phyloP scores from a whole-genome alignment of 148 eudicot genomes.

The Nepenthes gracilis region DNA sequence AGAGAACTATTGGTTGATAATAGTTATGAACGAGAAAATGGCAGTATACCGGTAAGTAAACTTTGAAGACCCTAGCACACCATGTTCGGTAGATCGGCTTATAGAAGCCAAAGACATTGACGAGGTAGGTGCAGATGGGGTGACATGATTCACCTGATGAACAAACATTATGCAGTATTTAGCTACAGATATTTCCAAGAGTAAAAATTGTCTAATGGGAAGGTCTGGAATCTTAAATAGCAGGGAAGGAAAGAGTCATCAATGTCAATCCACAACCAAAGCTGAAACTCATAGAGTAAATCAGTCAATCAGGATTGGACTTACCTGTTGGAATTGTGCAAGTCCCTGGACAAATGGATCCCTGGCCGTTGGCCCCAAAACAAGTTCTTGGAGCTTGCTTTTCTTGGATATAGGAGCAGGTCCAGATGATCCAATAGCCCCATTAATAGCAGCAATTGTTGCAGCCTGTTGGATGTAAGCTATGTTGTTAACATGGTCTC shows the following conservation, averaged over 20 bases:
- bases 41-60: slow-evolving; percentile 55
- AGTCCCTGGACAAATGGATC: slow-evolving; percentile 49
- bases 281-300: too few species aligned
- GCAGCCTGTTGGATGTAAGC: slow-evolving; percentile 86
- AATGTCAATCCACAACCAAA: neutral
- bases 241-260: neutral
- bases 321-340: slow-evolving; percentile 57
- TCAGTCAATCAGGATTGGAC: neutral
- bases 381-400: slow-evolving; percentile 64
- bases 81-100: slow-evolving; percentile 30
- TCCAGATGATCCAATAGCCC: slow-evolving; percentile 94
- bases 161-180: neutral
- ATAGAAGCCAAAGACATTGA: slow-evolving; percentile 33
- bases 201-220: neutral
- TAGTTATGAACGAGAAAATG: neutral
- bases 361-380: slow-evolving; percentile 42
- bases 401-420: slow-evolving; percentile 62
- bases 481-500: slow-evolving; percentile 71
- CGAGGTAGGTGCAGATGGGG: slow-evolving; percentile 44
- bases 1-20: neutral
- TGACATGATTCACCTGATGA: slow-evolving; percentile 48
- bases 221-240: neutral
- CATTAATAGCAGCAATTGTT: slow-evolving; percentile 87
- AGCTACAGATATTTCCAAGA: neutral
- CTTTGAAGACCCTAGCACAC: slow-evolving; percentile 46